Conservation (phyloP, 257 asterid species). For the Anisodus acutangulus region DNA sequence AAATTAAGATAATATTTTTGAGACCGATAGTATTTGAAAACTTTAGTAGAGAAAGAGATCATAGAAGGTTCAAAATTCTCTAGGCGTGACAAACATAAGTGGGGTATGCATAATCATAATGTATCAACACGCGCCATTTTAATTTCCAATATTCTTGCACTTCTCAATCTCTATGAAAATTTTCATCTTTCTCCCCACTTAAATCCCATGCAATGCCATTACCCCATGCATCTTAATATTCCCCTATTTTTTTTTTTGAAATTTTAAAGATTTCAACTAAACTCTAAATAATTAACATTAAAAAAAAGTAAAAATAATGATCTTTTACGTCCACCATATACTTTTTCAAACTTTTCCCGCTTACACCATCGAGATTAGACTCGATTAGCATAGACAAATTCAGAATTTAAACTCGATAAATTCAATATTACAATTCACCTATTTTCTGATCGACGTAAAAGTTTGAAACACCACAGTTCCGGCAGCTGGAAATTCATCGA, state of each 20-base stretch:
- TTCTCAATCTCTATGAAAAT: neutral
- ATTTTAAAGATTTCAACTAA: neutral
- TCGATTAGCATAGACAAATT: neutral
- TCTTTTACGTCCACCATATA: neutral
- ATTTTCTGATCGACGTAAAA: constrained; percentile 54
- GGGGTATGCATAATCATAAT: constrained; percentile 80
- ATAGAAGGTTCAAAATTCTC: constrained; percentile 27
- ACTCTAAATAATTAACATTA: neutral
- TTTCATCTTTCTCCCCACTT: neutral
- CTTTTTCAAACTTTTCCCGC: neutral
- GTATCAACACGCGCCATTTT: constrained; percentile 51
- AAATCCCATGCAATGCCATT: neutral
- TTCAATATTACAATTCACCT: neutral
- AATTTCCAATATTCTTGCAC: constrained; percentile 27
- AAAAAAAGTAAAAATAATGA: neutral
- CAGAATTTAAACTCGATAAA: neutral
- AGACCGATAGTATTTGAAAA: too few relatives aligned
- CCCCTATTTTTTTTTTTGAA: neutral
- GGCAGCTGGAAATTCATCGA: constrained; percentile 71
- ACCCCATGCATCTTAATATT: neutral
- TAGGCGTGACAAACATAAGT: constrained; percentile 79
- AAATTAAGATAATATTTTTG: too few relatives aligned
- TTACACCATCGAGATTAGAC: neutral
- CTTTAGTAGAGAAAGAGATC: too few relatives aligned
- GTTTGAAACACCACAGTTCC: constrained; percentile 76